phyloP scores from a whole-genome alignment of 768 basidiomycete genomes.

The Suillus decipiens region DNA sequence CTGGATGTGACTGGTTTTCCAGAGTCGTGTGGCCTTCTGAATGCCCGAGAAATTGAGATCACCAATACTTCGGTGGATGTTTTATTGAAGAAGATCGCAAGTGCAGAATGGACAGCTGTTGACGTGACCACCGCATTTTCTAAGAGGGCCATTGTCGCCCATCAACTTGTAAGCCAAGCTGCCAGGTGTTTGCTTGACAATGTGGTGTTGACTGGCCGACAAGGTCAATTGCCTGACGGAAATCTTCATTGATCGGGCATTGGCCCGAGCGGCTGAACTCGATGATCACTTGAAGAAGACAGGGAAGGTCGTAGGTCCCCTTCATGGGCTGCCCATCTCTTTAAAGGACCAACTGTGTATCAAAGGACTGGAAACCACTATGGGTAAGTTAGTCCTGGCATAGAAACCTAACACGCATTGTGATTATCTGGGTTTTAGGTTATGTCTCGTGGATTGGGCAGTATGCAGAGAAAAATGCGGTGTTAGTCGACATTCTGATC shows the following conservation, averaged over 20 bases:
- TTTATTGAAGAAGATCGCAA: conserved; percentile 35
- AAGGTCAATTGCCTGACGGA: conserved; percentile 84
- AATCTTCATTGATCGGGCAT: conserved; percentile 52
- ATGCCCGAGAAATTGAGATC: too few species aligned
- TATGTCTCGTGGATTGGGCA: too few species aligned
- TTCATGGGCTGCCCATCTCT: conserved; percentile 76
- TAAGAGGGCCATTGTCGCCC: conserved; percentile 77
- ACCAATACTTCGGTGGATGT: too few species aligned
- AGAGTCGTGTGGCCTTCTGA: too few species aligned
- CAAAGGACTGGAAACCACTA: conserved; percentile 67
- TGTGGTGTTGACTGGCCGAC: not conserved
- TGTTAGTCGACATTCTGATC: conserved; percentile 60
- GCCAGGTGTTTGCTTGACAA: not conserved
- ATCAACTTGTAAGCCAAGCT: conserved; percentile 59
- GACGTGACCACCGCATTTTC: conserved; percentile 75
- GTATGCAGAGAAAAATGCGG: conserved; percentile 53
- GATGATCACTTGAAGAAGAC: conserved; percentile 63
- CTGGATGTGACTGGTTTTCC: too few species aligned
- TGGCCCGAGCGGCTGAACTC: conserved; percentile 55
- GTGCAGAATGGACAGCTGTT: conserved; percentile 58
- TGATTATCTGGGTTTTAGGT: not conserved
- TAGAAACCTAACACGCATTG: not conserved
- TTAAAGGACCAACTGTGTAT: conserved; percentile 75
- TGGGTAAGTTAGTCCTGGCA: conserved; percentile 44
- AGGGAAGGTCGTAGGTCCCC: conserved; percentile 65